A percentile compares a stretch with the other conserved stretches of the same genome.
Evolutionary conservation across 2,329 filamentous ascomycete genomes (phyloP).

Genomic region (Alternaria consortialis): DNA sequence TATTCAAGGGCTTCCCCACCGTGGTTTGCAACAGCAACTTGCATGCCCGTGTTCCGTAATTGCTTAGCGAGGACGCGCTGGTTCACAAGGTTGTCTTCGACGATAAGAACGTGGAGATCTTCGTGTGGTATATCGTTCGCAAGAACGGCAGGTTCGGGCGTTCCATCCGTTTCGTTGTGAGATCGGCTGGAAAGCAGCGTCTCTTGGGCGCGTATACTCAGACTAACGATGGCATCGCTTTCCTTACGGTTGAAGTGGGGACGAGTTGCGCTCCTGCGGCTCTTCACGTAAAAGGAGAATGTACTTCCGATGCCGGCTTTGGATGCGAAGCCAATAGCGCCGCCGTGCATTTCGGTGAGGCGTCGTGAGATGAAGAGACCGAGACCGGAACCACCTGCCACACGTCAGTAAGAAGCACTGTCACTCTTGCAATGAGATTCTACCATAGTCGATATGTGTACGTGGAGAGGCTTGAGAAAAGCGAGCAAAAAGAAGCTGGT

Average conservation of each 20-base stretch:
- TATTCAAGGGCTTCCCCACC: slow-evolving; percentile 51
- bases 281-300: slow-evolving; percentile 46
- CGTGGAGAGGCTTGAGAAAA: slow-evolving; percentile 46
- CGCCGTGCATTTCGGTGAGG: slow-evolving; percentile 44
- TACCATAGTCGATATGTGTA: slow-evolving; percentile 49
- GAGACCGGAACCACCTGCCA: slow-evolving; percentile 37
- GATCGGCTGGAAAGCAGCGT: slow-evolving; percentile 15
- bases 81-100: slow-evolving; percentile 54
- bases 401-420: not conserved
- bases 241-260: slow-evolving; percentile 15
- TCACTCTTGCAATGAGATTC: rapidly evolving
- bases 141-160: not conserved
- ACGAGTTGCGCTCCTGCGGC: slow-evolving; percentile 19
- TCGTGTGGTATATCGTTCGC: slow-evolving; percentile 10
- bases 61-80: slow-evolving; percentile 54
- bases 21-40: slow-evolving; percentile 51
- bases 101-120: slow-evolving; percentile 40
- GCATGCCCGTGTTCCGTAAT: slow-evolving; percentile 47
- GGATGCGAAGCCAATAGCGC: slow-evolving; percentile 40
- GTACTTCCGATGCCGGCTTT: slow-evolving; percentile 38
- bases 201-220: slow-evolving; percentile 22
- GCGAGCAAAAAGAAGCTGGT: slow-evolving; percentile 43
- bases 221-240: slow-evolving; percentile 10
- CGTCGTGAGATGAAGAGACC: slow-evolving; percentile 45
- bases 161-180: slow-evolving; percentile 12